Base-by-base conservation (phyloP, 2,329 filamentous ascomycete genomes). In the Leptographium galeiforme region DNA sequence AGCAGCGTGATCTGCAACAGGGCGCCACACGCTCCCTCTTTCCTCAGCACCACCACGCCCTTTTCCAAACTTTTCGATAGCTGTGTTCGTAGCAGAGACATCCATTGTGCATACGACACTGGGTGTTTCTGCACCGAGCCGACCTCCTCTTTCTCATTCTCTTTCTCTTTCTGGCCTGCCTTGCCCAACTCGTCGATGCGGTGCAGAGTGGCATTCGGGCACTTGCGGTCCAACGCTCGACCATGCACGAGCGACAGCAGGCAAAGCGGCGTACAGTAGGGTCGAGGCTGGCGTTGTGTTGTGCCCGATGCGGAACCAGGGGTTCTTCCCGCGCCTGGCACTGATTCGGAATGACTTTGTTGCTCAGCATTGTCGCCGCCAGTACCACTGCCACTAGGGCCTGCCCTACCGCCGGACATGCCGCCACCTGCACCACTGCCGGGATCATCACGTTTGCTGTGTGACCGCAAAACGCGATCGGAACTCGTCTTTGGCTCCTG, bases 1-100 rank as follows among this genome's bases (percentile, higher is more conserved):
- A 67, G 58, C 45, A 74, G 62, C 10, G 65, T 69, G 6, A 74
- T 61, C 53, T 63, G 60, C 57, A 75, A 74, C 8, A 73, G 59
- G 6, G 65, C 67, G 18, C 69, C 64, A 8, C 65, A 62, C 1
- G 68, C 57, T 6, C 70, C 66, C 34, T 59, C 52, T 13, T 59
- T 33, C 11, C 59, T 55, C 0, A 71, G 51, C 13, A 51, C 57
- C 4, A 56, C 53, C 25, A 67, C 63, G 6, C 66, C 63, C 30
- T 63, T 53, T 41, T 66, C 67, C 2, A 67, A 46, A 7, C 61
- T 61, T 6, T 45, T 50, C 16, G 10, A 6, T n/a, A 51, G 41
- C 13, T 51, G 50, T n/a, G 45, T 2, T 12, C 33, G 41, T 4
- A 51, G 50, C 16, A 50, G 48, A 12, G 39, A 11, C 13, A 16